Base-by-base conservation (phyloP, 306 rosid genomes). In the Hylodesmum podocarpum region DNA sequence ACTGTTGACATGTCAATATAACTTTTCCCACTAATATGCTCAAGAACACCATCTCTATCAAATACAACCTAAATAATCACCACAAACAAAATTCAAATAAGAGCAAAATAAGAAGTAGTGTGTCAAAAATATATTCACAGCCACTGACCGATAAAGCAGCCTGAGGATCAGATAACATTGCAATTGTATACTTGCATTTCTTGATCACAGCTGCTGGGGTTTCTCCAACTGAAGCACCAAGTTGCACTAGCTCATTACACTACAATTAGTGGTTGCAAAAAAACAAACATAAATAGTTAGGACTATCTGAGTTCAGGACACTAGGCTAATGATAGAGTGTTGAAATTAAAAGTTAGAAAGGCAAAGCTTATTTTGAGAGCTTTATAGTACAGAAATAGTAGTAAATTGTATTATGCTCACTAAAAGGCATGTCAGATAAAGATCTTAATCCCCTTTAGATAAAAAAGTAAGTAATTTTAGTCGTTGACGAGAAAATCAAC, bases 1-100 rank as follows among this genome's bases (percentile, higher is more conserved):
- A 92, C 93, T 0, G 97, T 92, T 40, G 97, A 92, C 95, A 90
- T 90, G 85, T 92, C 97, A 47, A 90, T 79, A 67, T 92, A 92
- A 73, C 90, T 53, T 82, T 88, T 92, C 50, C 96, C 96, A 8
- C 66, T 55, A 69, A 88, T 84, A 83, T 92, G 87, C 84, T 85
- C 97, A 58, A 92, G 88, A 70, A 85, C 92, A 61, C 96, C 97
- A 77, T 88, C 85, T 71, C 87, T 80, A 50, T 89, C 93, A 68
- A 92, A 88, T 18, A 90, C 90, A 76, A 91, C 95, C 97, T 91
- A 61, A 14, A 16, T 14, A 57, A 67, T 25, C 15, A 73, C n/a
- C 80, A 73, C 18, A 28, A 19, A 75, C 22, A 25, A 12, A 44
- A 66, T 25, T 76, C 62, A 36, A 29, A 33, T 78, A 39, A 27